Evolutionary conservation across 352 stramenopile genomes (phyloP).

Genomic region (Globisporangium paddicum): DNA sequence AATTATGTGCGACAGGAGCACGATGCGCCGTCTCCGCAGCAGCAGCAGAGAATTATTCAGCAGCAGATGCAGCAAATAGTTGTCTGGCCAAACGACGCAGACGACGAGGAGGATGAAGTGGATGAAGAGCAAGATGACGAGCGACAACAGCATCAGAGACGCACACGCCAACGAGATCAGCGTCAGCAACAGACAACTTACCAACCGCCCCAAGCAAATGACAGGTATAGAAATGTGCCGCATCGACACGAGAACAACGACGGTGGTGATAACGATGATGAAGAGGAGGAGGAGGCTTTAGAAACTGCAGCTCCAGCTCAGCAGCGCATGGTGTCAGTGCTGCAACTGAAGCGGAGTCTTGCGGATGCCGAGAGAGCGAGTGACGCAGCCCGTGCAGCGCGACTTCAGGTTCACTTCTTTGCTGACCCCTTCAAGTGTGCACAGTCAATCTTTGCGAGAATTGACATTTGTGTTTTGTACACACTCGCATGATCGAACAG

Average conservation of each 20-base stretch:
- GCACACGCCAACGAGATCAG: constrained; percentile 11
- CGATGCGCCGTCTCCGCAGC: not conserved
- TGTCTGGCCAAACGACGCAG: not conserved
- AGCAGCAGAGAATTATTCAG: constrained; percentile 1
- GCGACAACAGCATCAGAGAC: constrained; percentile 1
- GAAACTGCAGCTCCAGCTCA: constrained; percentile 6
- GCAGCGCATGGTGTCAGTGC: constrained; percentile 22
- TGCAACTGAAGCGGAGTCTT: constrained; percentile 37
- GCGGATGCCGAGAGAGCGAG: constrained; percentile 36
- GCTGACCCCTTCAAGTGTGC: not conserved
- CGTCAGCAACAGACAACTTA: constrained; percentile 6
- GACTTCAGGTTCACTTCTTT: constrained; percentile 22
- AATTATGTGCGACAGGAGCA: constrained; percentile 51
- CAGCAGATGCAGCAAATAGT: too few relatives aligned
- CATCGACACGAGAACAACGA: not conserved
- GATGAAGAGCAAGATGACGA: not conserved
- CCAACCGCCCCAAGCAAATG: not conserved
- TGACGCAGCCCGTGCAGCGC: constrained; percentile 26
- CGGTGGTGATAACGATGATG: constrained; percentile 10
- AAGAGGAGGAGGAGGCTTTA: constrained; percentile 6
- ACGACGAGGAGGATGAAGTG: not conserved
- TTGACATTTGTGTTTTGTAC: not conserved
- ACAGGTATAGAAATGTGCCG: not conserved
- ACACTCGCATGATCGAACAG: not conserved
- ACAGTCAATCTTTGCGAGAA: not conserved